Percentiles rank a stretch among this genome's conserved stretches.
These are phyloP conservation scores for Nidularia pulvinata DNA, from an alignment of 768 basidiomycete species.

Conservation along the genomic window DNA sequence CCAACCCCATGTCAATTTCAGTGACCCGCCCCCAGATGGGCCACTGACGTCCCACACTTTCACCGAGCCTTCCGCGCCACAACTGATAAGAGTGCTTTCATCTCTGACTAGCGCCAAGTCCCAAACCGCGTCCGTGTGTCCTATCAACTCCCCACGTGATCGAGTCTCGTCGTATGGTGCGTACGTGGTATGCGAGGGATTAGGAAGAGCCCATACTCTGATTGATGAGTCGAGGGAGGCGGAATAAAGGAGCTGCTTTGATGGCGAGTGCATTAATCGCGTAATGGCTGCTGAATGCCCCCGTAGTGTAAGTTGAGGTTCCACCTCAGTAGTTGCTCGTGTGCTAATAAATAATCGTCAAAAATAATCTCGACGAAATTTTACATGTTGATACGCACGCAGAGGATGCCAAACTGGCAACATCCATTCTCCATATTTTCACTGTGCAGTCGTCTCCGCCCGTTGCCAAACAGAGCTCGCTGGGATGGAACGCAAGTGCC, in stretches of 20 bases:
- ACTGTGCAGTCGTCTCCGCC: constrained; percentile 96
- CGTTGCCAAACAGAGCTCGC: constrained; percentile 83
- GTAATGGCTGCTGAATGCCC: constrained; percentile 94
- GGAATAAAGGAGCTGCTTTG: constrained; percentile 80
- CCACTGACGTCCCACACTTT: constrained; percentile 93
- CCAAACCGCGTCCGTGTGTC: constrained; percentile 97
- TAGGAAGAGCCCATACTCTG: constrained; percentile 85
- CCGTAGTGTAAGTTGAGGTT: constrained; percentile 91
- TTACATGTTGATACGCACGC: constrained; percentile 51
- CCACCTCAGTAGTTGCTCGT: constrained; percentile 81
- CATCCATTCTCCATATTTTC: constrained; percentile 94
- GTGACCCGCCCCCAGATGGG: constrained; percentile 58
- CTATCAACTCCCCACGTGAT: constrained; percentile 78
- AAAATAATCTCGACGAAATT: no score
- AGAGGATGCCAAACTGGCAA: constrained; percentile 69
- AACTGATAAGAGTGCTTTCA: constrained; percentile 84
- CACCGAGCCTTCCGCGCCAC: constrained; percentile 88
- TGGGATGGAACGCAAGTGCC: constrained; percentile 88
- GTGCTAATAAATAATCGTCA: constrained; percentile 35
- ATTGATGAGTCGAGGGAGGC: constrained; percentile 94
- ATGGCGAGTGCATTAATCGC: constrained; percentile 76
- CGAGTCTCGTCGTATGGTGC: constrained; percentile 86
- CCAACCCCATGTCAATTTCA: constrained; percentile 83
- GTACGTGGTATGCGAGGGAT: constrained; percentile 82
- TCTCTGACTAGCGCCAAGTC: constrained; percentile 86